A percentile compares a stretch with the other conserved stretches of the same genome.
Evolutionary conservation across 371 early-diverging fungal genomes (phyloP).

Genomic region (Mucor piriformis): DNA sequence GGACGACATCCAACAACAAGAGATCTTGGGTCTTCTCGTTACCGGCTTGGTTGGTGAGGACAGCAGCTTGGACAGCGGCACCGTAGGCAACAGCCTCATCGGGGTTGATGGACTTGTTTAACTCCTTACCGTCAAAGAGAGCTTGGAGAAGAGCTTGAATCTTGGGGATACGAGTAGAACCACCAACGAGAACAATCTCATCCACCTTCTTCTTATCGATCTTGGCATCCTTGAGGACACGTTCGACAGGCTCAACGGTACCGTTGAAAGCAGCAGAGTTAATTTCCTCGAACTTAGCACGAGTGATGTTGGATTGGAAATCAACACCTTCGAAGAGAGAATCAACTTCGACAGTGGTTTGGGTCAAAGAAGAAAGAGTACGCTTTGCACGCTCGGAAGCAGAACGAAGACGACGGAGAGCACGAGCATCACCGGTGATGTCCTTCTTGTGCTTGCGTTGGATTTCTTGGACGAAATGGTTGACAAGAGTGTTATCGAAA

Average conservation of each 20-base stretch:
- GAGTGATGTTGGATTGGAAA: conserved; percentile 88
- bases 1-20: conserved; percentile 87
- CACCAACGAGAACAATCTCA: conserved; percentile 99
- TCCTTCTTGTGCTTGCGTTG: conserved; percentile 85
- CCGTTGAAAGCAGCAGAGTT: conserved; percentile 83
- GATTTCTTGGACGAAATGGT: conserved; percentile 83
- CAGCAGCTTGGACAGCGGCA: conserved; percentile 93
- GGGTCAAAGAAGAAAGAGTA: conserved; percentile 86
- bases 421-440: conserved; percentile 83
- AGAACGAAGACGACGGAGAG: conserved; percentile 91
- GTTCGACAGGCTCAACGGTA: conserved; percentile 83
- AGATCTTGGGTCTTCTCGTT: conserved; percentile 71
- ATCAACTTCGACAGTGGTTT: conserved; percentile 90
- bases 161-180: conserved; percentile 99
- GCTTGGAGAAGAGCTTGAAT: conserved; percentile 97
- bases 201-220: conserved; percentile 90
- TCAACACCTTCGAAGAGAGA: conserved; percentile 90
- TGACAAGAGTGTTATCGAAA: conserved; percentile 90
- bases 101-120: conserved; percentile 90
- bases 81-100: conserved; percentile 97
- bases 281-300: conserved; percentile 94
- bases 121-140: conserved; percentile 87
- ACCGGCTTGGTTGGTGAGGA: conserved; percentile 69
- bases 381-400: conserved; percentile 98
- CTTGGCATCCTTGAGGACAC: conserved; percentile 91